Conservation (phyloP, 2,329 filamentous ascomycete genomes). For the Sporothrix curviconia region DNA sequence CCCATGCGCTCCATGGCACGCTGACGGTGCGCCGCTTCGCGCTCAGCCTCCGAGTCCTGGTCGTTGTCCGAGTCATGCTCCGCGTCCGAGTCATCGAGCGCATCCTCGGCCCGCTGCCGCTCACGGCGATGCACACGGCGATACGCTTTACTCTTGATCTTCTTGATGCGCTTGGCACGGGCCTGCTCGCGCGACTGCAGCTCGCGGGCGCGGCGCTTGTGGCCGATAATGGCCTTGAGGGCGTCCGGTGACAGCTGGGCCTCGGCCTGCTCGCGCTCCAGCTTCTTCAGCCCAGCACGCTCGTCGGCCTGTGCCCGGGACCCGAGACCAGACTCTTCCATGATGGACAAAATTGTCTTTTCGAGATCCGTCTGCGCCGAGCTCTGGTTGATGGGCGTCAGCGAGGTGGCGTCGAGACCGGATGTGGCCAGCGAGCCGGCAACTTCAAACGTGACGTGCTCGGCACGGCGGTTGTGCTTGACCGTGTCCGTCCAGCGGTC, state of each 20-base stretch:
- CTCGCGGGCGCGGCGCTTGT: constrained; percentile 75
- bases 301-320: constrained; percentile 30
- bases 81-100: constrained; percentile 44
- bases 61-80: constrained; percentile 55
- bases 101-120: constrained; percentile 47
- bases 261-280: constrained; percentile 55
- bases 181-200: constrained; percentile 83
- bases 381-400: constrained; percentile 56
- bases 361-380: constrained; percentile 75
- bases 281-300: constrained; percentile 38
- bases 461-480: constrained; percentile 84
- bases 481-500: constrained; percentile 92
- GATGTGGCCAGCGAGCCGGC: constrained; percentile 60
- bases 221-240: constrained; percentile 63
- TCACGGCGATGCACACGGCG: constrained; percentile 84
- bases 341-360: constrained; percentile 76
- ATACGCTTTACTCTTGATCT: constrained; percentile 97
- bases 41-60: constrained; percentile 60
- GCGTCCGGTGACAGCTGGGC: constrained; percentile 62
- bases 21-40: constrained; percentile 60
- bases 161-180: constrained; percentile 87
- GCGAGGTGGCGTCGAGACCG: constrained; percentile 43
- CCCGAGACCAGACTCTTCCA: constrained; percentile 78
- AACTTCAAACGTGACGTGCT: constrained; percentile 83
- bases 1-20: constrained; percentile 81